Percentiles rank a stretch among this genome's conserved stretches.
Conservation (phyloP, 768 basidiomycete genomes). For the Mycena amicta region DNA sequence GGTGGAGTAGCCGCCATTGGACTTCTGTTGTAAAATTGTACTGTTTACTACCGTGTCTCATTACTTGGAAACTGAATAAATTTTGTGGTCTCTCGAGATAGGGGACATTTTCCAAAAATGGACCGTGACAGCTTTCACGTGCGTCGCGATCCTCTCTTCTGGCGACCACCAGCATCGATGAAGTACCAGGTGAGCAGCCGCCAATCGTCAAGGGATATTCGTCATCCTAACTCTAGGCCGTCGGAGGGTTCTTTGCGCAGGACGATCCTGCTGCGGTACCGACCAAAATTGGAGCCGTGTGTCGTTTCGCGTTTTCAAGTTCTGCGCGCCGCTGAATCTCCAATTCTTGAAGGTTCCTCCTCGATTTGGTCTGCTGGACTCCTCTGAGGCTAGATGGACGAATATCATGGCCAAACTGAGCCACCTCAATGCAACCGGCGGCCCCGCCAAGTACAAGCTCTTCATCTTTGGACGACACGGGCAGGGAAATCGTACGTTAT, state of each 20-base stretch:
- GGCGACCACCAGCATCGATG: background rate
- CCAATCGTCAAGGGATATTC: no score
- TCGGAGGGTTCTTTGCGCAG: background rate
- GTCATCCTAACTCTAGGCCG: no score
- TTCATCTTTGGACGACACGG: background rate
- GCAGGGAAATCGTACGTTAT: background rate
- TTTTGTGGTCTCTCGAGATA: no score
- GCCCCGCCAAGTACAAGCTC: background rate
- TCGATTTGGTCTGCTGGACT: background rate
- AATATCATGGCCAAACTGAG: background rate
- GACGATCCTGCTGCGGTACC: background rate
- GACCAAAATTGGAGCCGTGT: background rate
- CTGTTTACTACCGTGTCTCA: no score
- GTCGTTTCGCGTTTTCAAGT: background rate
- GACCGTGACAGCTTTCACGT: no score
- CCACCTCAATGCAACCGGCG: background rate
- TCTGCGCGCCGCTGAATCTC: no score
- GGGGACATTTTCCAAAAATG: no score
- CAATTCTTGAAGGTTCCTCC: background rate
- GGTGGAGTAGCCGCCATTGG: background rate
- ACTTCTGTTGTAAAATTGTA: background rate
- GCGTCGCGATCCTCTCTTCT: background rate
- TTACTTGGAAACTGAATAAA: no score
- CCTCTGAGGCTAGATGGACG: background rate
- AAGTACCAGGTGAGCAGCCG: background rate